Conservation (phyloP, 2,329 filamentous ascomycete genomes). For the Pseudogymnoascus verrucosus region DNA sequence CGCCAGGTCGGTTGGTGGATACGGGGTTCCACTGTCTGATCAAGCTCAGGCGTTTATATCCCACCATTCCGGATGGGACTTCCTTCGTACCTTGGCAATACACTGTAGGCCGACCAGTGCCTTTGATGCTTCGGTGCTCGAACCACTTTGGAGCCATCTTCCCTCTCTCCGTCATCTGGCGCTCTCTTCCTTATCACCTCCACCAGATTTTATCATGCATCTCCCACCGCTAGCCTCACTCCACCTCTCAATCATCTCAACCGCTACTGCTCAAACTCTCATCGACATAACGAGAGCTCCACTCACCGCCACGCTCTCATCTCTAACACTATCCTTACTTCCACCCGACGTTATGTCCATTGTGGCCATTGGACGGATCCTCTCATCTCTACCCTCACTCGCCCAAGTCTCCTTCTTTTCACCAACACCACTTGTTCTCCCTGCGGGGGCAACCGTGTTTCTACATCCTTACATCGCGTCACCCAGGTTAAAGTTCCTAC, state of each 20-base stretch:
- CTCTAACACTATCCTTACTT: conserved; percentile 41
- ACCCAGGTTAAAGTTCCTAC: conserved; percentile 42
- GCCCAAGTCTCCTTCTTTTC: conserved; percentile 47
- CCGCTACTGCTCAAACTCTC: conserved; percentile 45
- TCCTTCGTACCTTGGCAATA: conserved; percentile 48
- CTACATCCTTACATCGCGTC: conserved; percentile 59
- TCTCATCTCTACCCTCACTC: conserved; percentile 42
- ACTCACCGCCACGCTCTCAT: conserved; percentile 44
- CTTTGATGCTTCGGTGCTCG: conserved; percentile 44
- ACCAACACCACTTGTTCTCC: conserved; percentile 44
- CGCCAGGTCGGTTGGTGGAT: conserved; percentile 21
- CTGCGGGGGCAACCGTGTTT: conserved; percentile 48
- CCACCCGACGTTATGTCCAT: conserved; percentile 46
- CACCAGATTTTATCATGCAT: conserved; percentile 19
- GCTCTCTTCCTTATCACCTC: conserved; percentile 47
- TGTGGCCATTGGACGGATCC: conserved; percentile 46
- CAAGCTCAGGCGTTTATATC: conserved; percentile 39
- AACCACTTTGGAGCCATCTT: conserved; percentile 41
- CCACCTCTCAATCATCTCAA: conserved; percentile 45
- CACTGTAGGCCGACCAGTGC: conserved; percentile 50
- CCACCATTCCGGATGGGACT: conserved; percentile 46
- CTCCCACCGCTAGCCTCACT: conserved; percentile 51
- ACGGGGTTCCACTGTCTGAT: conserved; percentile 34
- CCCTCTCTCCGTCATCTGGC: conserved; percentile 51
- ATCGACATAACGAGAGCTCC: conserved; percentile 49